Evolutionary conservation across 495 filamentous ascomycete genomes (phyloP).

Genomic region (Thozetella sp.): DNA sequence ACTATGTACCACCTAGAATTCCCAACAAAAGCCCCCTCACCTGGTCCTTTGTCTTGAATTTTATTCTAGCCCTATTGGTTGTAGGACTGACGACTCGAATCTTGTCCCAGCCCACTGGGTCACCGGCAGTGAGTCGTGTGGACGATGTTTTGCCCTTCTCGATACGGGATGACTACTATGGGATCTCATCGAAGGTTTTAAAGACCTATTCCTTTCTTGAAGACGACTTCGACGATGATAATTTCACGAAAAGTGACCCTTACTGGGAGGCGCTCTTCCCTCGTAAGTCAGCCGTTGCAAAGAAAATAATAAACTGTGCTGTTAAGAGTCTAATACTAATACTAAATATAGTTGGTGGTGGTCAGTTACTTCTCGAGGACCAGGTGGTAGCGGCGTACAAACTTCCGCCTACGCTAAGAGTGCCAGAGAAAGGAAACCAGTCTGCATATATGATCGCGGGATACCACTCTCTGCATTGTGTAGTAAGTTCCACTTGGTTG

Average conservation of each 20-base stretch:
- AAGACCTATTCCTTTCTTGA: background rate
- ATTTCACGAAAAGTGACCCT: background rate
- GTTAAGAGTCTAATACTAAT: background rate
- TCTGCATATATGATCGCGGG: background rate
- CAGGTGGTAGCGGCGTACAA: background rate
- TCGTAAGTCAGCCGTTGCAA: background rate
- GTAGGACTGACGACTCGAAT: background rate
- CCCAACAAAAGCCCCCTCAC: background rate
- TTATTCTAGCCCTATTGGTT: background rate
- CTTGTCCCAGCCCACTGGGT: background rate
- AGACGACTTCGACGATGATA: background rate
- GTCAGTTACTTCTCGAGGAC: background rate
- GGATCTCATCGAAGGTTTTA: background rate
- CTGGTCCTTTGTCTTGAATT: background rate
- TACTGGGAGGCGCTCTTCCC: background rate
- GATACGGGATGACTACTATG: background rate
- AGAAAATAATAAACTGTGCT: background rate
- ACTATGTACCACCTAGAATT: no score
- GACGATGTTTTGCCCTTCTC: background rate
- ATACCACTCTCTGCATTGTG: background rate
- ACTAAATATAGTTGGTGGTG: background rate
- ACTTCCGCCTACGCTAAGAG: background rate
- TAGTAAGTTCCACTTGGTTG: background rate
- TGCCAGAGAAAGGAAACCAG: background rate
- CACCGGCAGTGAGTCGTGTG: background rate